phyloP scores from a whole-genome alignment of 257 asterid species.

The Nyctanthes arbortristis region DNA sequence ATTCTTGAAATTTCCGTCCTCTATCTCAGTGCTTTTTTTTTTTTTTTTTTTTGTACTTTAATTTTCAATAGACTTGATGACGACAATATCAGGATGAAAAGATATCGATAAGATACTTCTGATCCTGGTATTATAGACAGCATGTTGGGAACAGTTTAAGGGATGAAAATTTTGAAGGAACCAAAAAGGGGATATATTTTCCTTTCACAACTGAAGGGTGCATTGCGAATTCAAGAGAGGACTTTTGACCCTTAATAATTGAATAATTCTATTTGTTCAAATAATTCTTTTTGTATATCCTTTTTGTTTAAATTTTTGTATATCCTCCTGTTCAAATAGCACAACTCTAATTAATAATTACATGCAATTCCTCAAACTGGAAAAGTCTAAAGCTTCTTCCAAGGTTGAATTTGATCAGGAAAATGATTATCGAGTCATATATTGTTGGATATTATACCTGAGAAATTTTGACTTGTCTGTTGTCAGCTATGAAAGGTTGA shows the following conservation, averaged over 20 bases:
- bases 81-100: neutral
- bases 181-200: neutral
- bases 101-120: too few relatives aligned
- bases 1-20: neutral
- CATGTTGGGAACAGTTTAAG: neutral
- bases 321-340: too few relatives aligned
- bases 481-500: too few relatives aligned
- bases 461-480: too few relatives aligned
- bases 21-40: neutral
- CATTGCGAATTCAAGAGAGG: neutral
- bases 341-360: too few relatives aligned
- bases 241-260: neutral
- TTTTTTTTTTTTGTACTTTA: neutral
- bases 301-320: too few relatives aligned
- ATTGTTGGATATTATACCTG: neutral
- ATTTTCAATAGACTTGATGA: neutral
- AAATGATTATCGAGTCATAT: slow-evolving; percentile 14
- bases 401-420: slow-evolving; percentile 9
- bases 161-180: too few relatives aligned
- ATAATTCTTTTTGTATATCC: too few relatives aligned
- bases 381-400: slow-evolving; percentile 11
- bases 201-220: neutral
- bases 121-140: too few relatives aligned
- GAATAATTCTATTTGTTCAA: too few relatives aligned
- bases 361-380: slow-evolving; percentile 21